Percentiles rank a stretch among this genome's conserved stretches.
Evolutionary conservation across 352 stramenopile genomes (phyloP).

Genomic region (Phytophthora citricola): DNA sequence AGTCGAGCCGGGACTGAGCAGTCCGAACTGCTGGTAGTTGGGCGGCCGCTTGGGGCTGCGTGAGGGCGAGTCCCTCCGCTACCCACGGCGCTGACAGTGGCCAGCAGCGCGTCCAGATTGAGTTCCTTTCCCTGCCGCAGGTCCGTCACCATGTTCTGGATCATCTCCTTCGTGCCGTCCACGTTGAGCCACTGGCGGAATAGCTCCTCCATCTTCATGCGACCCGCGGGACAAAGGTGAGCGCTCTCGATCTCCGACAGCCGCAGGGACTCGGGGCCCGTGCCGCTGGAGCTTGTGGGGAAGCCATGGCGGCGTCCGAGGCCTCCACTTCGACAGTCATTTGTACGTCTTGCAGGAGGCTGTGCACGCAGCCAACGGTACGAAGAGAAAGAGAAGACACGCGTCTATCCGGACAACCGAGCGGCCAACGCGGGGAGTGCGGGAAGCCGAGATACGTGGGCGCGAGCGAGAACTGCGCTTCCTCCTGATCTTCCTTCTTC

Average conservation of each 20-base stretch:
- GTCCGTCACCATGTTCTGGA: slow-evolving; percentile 81
- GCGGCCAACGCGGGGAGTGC: slow-evolving; percentile 1
- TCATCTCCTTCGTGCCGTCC: slow-evolving; percentile 87
- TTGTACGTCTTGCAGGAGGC: background rate
- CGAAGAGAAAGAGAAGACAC: slow-evolving; percentile 4
- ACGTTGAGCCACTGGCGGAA: slow-evolving; percentile 90
- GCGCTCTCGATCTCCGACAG: slow-evolving; percentile 86
- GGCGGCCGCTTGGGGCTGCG: slow-evolving; percentile 84
- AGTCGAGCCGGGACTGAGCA: slow-evolving; percentile 36
- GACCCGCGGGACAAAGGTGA: slow-evolving; percentile 75
- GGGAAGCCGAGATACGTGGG: slow-evolving; percentile 13
- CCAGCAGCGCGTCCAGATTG: slow-evolving; percentile 48
- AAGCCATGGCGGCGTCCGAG: slow-evolving; percentile 68
- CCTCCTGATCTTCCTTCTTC: slow-evolving; percentile 37
- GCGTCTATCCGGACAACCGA: background rate
- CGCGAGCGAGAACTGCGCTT: slow-evolving; percentile 6
- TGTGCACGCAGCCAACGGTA: background rate
- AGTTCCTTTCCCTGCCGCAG: slow-evolving; percentile 80
- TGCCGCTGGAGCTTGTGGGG: slow-evolving; percentile 52
- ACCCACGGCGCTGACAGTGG: slow-evolving; percentile 11
- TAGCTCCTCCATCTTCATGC: slow-evolving; percentile 90
- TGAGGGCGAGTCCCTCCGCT: slow-evolving; percentile 54
- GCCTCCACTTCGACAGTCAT: slow-evolving; percentile 64
- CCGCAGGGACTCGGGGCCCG: slow-evolving; percentile 58
- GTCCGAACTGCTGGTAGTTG: slow-evolving; percentile 78